Percentiles rank a stretch among this genome's conserved stretches.
These are phyloP conservation scores for Loxodes magnus DNA, from an alignment of 73 alveolate species.

Conservation along the genomic window DNA sequence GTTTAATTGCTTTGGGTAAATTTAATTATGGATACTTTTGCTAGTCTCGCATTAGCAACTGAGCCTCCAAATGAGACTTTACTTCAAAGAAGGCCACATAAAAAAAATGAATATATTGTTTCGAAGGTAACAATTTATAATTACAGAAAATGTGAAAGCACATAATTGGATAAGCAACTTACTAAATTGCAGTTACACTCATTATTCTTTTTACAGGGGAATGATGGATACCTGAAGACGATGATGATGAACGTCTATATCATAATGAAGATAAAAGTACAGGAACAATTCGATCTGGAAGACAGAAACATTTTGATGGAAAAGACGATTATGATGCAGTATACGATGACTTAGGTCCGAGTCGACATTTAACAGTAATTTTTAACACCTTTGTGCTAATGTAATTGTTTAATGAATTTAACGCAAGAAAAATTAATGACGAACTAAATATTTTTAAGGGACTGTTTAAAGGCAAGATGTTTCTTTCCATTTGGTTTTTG, in stretches of 20 bases:
- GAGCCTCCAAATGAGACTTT: conserved; percentile 81
- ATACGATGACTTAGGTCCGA: conserved; percentile 37
- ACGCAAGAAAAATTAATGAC: conserved; percentile 76
- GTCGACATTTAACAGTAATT: conserved; percentile 76
- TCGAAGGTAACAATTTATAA: neutral
- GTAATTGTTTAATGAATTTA: conserved; percentile 73
- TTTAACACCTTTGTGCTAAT: conserved; percentile 73
- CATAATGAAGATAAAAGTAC: too few relatives aligned
- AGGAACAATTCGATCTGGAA: too few relatives aligned
- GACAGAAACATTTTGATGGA: conserved; percentile 16
- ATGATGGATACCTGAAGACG: conserved; percentile 50
- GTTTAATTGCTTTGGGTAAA: conserved; percentile 85
- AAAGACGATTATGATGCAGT: conserved; percentile 28
- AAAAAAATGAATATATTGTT: conserved; percentile 46
- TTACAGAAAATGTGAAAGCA: conserved; percentile 82
- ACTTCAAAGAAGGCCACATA: conserved; percentile 74
- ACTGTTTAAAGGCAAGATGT: conserved; percentile 37
- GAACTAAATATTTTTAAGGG: conserved; percentile 64
- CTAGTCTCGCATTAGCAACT: conserved; percentile 83
- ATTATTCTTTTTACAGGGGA: conserved; percentile 54
- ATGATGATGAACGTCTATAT: conserved; percentile 44
- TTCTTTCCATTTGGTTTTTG: conserved; percentile 43
- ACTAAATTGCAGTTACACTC: conserved; percentile 38
- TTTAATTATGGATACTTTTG: conserved; percentile 72
- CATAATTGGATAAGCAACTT: conserved; percentile 50